A percentile compares a stretch with the other conserved stretches of the same genome.
phyloP scores from a whole-genome alignment of 208 protist genomes.

The Angomonas desouzai region DNA sequence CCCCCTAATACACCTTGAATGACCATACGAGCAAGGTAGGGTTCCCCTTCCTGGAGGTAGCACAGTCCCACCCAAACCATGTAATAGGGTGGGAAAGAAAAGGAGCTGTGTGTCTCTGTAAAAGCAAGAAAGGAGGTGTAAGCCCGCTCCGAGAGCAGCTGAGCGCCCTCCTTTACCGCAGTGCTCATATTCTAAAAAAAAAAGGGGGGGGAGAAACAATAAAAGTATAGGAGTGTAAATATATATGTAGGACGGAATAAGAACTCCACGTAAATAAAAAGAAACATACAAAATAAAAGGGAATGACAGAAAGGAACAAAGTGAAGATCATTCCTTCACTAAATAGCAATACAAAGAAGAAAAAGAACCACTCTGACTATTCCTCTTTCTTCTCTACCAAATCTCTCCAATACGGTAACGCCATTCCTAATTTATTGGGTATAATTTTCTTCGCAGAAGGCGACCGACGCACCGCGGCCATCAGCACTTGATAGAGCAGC shows the following conservation, averaged over 20 bases:
- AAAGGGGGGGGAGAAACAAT: background rate
- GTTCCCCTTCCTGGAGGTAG: background rate
- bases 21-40: background rate
- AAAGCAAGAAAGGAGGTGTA: too few relatives aligned
- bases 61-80: background rate
- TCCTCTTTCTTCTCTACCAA: background rate
- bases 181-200: background rate
- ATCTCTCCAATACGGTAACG: background rate
- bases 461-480: slow-evolving; percentile 23
- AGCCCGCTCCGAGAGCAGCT: background rate
- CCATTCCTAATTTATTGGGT: background rate
- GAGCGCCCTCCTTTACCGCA: too few relatives aligned
- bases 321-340: background rate
- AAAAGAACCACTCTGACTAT: background rate
- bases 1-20: background rate
- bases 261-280: too few relatives aligned
- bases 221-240: too few relatives aligned
- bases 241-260: too few relatives aligned
- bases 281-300: slow-evolving; percentile 8
- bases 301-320: slow-evolving; percentile 4
- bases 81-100: background rate
- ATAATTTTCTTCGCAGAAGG: slow-evolving; percentile 5
- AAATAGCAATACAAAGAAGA: background rate
- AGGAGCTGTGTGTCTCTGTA: background rate
- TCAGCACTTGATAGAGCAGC: slow-evolving; percentile 31